Percentiles rank a stretch among this genome's conserved stretches.
Conservation (phyloP, 805 yeast genomes). For the Zygotorulaspora florentina region DNA sequence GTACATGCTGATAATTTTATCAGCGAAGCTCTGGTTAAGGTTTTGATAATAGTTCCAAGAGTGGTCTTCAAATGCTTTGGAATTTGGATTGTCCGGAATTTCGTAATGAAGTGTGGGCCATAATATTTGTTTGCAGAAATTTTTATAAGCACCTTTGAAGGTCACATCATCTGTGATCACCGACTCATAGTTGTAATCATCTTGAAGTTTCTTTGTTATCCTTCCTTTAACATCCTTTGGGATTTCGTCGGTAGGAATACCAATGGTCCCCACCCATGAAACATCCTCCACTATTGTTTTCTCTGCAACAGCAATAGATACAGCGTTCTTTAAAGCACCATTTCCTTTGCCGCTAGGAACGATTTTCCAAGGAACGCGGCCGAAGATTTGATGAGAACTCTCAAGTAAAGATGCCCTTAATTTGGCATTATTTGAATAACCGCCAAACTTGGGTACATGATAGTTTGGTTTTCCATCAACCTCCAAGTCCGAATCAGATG, state of each 20-base stretch:
- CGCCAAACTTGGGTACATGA: slow-evolving; percentile 56
- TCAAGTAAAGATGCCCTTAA: slow-evolving; percentile 38
- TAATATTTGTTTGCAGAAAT: slow-evolving; percentile 87
- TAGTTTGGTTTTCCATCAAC: slow-evolving; percentile 18
- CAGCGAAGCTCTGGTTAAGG: slow-evolving; percentile 77
- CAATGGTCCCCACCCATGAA: slow-evolving; percentile 86
- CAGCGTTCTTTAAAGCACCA: slow-evolving; percentile 83
- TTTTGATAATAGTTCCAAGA: slow-evolving; percentile 82
- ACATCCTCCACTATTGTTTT: slow-evolving; percentile 37
- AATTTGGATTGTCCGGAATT: slow-evolving; percentile 90
- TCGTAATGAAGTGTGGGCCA: slow-evolving; percentile 97
- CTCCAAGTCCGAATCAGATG: slow-evolving; percentile 25
- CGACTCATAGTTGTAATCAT: slow-evolving; percentile 54
- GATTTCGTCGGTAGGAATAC: slow-evolving; percentile 84
- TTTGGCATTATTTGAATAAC: slow-evolving; percentile 61
- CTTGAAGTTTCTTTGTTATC: slow-evolving; percentile 46
- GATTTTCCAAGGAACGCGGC: slow-evolving; percentile 66
- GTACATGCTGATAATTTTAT: slow-evolving; percentile 62
- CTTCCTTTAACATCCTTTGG: slow-evolving; percentile 51
- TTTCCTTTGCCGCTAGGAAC: slow-evolving; percentile 72
- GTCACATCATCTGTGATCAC: slow-evolving; percentile 73
- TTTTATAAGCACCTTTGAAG: slow-evolving; percentile 85
- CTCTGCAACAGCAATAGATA: slow-evolving; percentile 52
- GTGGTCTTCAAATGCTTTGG: slow-evolving; percentile 92
- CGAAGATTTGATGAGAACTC: slow-evolving; percentile 38